Evolutionary conservation across 352 stramenopile species (phyloP).

Genomic region (Globisporangium nunn): DNA sequence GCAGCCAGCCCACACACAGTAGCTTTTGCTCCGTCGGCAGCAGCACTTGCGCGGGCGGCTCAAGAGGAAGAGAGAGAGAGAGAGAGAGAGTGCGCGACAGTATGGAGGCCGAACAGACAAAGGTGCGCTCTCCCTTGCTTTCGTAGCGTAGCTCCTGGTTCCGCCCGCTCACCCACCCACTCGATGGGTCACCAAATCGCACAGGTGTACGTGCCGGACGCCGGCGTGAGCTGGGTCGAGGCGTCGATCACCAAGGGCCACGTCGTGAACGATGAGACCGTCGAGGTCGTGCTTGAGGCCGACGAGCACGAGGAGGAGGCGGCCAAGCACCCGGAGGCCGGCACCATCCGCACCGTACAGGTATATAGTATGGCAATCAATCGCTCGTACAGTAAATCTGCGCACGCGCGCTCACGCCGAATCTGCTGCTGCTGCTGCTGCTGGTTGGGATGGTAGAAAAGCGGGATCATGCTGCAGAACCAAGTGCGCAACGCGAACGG

Average conservation of each 20-base stretch:
- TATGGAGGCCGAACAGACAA: slow-evolving; percentile 18
- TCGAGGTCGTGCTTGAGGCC: slow-evolving; percentile 69
- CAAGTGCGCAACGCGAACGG: slow-evolving; percentile 38
- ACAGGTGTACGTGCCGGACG: slow-evolving; percentile 81
- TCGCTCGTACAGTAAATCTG: no score
- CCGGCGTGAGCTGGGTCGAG: slow-evolving; percentile 75
- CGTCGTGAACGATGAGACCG: slow-evolving; percentile 68
- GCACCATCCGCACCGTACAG: not conserved
- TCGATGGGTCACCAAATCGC: not conserved
- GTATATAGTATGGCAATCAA: not conserved
- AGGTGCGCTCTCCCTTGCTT: slow-evolving; percentile 3
- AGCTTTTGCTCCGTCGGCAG: slow-evolving; percentile 14
- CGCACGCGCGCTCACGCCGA: no score
- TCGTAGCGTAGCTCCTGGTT: not conserved
- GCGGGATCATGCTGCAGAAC: slow-evolving; percentile 73
- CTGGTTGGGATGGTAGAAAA: slow-evolving; percentile 74
- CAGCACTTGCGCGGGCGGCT: slow-evolving; percentile 1
- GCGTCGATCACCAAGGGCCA: slow-evolving; percentile 79
- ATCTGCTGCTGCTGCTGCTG: slow-evolving; percentile 3
- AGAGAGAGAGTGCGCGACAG: slow-evolving; percentile 1
- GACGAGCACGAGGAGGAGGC: slow-evolving; percentile 62
- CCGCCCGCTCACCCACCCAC: no score
- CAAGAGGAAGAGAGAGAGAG: slow-evolving; percentile 2
- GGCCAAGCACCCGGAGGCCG: slow-evolving; percentile 22
- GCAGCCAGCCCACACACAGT: slow-evolving; percentile 3